These are phyloP conservation scores for Mycena haematopus DNA, from an alignment of 768 basidiomycete genomes.

Conservation along the genomic window DNA sequence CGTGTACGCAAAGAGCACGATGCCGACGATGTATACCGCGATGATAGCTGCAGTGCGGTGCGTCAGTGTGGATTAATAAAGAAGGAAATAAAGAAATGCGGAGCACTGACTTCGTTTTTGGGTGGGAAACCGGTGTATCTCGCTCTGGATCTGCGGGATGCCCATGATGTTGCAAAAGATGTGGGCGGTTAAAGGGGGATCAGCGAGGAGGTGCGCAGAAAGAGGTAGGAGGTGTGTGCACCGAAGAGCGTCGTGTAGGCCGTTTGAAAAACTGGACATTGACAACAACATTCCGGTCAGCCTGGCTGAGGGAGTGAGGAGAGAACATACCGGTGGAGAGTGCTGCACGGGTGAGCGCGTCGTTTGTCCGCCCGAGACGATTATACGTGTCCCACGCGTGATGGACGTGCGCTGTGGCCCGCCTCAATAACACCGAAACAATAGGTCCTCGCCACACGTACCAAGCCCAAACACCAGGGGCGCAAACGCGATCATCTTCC, in stretches of 20 bases:
- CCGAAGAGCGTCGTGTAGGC: conserved; percentile 94
- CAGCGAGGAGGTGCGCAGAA: conserved; percentile 85
- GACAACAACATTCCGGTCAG: background rate
- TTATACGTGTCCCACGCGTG: conserved; percentile 90
- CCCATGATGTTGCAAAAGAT: conserved; percentile 97
- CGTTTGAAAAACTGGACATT: conserved; percentile 77
- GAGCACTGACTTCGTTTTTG: conserved; percentile 55
- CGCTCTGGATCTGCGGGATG: conserved; percentile 69
- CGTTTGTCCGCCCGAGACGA: conserved; percentile 67
- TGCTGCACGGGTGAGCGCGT: conserved; percentile 70
- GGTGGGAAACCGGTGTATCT: conserved; percentile 59
- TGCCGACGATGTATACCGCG: conserved; percentile 12
- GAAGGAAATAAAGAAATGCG: conserved; percentile 17
- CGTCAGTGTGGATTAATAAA: conserved; percentile 10
- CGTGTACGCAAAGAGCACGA: conserved; percentile 13
- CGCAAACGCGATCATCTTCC: conserved; percentile 75
- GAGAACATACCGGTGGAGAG: conserved; percentile 56
- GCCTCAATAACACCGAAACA: background rate
- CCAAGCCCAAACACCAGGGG: conserved; percentile 91
- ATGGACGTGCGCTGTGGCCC: conserved; percentile 85
- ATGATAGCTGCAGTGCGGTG: conserved; percentile 9
- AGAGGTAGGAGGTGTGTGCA: conserved; percentile 84
- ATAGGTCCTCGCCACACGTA: conserved; percentile 40
- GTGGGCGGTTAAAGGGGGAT: conserved; percentile 82
- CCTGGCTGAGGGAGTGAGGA: background rate